Evolutionary conservation across 2,329 filamentous ascomycete genomes (phyloP), one percentile per base, ranked within the genome.

Genomic region (Hymenoscyphus fructigenus): DNA sequence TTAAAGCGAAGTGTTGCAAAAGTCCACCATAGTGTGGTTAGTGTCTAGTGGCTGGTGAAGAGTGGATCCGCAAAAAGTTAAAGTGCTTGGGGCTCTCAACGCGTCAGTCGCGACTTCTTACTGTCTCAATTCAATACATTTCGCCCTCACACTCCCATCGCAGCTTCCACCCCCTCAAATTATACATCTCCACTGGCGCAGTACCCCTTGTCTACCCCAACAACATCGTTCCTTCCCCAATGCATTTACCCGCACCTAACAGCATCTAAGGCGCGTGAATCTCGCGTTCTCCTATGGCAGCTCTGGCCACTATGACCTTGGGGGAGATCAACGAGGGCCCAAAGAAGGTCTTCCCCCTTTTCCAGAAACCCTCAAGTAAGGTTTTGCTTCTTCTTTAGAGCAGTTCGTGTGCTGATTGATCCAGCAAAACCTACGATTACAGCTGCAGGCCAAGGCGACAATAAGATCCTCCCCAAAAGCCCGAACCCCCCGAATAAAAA

Each of bases 311-410:
- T 50, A 70, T 66, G 69, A 72, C 67, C 47, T 72, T 74, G 72
- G 71, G 69, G 65, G 70, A 71, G 63, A 60, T 71, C 59, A 70
- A 72, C 62, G 68, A 74, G 50, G 68, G 69, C 36, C 64, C 62
- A 50, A 75, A 69, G 58, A 61, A 61, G 47, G 60, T 76, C 23
- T 74, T 73, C 67, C 72, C 75, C 56, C 68, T 76, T 14, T 76
- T 76, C 58, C 67, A 72, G n/a, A 75, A 72, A 53, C 59, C 66
- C 23, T 62, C 69, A 20, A 70, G 74, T 75, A 73, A 59, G 72
- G 26, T 53, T 23, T 10, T 12, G 10, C 9, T 26, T 53, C 10
- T 23, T 23, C 20, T 53, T 23, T 14, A n/a, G 23, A 53, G 10
- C 9, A 3, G 20, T 12, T 53, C 6, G 14, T 53, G 47, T 53